phyloP scores from a whole-genome alignment of 2,329 filamentous ascomycete species.

The Xylaria hypoxylon region DNA sequence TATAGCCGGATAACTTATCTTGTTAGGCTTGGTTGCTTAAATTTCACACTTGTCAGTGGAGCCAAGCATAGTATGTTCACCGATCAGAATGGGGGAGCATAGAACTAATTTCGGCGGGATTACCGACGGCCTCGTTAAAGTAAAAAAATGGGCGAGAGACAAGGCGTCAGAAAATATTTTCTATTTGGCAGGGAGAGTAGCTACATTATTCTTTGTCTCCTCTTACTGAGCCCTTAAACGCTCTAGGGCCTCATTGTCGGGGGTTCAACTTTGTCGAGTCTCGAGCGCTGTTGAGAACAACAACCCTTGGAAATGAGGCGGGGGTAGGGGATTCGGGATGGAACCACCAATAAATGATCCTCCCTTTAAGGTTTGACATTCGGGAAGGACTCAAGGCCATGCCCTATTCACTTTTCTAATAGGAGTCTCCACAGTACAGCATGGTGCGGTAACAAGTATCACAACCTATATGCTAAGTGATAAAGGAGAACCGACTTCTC shows the following conservation, averaged over 20 bases:
- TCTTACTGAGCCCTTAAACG: background rate
- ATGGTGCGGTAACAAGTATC: background rate
- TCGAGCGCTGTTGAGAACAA: background rate
- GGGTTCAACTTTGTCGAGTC: background rate
- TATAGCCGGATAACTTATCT: background rate
- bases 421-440: background rate
- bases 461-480: background rate
- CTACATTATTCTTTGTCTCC: background rate
- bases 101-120: background rate
- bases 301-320: background rate
- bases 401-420: too few species aligned
- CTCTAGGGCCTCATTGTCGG: background rate
- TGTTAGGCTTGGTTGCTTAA: conserved; percentile 8
- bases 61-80: conserved; percentile 7
- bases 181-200: background rate
- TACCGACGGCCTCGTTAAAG: background rate
- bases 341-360: too few species aligned
- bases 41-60: background rate
- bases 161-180: background rate
- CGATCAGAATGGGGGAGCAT: conserved; percentile 1
- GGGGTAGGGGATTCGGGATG: too few species aligned
- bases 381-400: too few species aligned
- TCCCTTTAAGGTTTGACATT: too few species aligned
- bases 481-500: background rate
- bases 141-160: background rate